These are phyloP conservation scores for Benincasa hispida DNA, from an alignment of 306 rosid genomes.

Conservation along the genomic window DNA sequence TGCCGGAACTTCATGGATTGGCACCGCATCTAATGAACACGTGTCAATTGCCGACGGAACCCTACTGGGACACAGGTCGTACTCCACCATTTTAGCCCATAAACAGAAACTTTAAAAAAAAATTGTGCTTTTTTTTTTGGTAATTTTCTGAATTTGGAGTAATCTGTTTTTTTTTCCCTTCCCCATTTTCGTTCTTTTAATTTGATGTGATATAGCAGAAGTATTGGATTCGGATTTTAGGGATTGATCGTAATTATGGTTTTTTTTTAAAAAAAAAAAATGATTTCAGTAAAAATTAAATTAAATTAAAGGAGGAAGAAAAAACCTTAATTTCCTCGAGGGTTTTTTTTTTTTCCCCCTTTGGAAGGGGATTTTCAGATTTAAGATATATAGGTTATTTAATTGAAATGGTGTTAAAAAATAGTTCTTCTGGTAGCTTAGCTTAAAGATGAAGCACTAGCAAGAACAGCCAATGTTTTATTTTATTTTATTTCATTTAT, in stretches of 20 bases:
- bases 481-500: no score
- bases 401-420: neutral
- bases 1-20: conserved; percentile 62
- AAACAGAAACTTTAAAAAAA: neutral
- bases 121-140: neutral
- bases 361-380: no score
- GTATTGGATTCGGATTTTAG: neutral
- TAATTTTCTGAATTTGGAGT: neutral
- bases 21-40: conserved; percentile 78
- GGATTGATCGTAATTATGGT: neutral
- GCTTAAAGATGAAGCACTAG: conserved; percentile 24
- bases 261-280: neutral
- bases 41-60: conserved; percentile 70
- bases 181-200: neutral
- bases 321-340: neutral
- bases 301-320: neutral
- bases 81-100: conserved; percentile 37
- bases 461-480: neutral
- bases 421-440: conserved; percentile 27
- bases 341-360: no score
- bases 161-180: neutral
- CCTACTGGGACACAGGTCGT: conserved; percentile 62
- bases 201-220: neutral
- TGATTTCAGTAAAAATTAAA: neutral
- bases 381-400: neutral